A percentile compares a stretch with the other conserved stretches of the same genome.
phyloP scores from a whole-genome alignment of 176 grass and related monocot genomes.

The Tuctoria greenei region DNA sequence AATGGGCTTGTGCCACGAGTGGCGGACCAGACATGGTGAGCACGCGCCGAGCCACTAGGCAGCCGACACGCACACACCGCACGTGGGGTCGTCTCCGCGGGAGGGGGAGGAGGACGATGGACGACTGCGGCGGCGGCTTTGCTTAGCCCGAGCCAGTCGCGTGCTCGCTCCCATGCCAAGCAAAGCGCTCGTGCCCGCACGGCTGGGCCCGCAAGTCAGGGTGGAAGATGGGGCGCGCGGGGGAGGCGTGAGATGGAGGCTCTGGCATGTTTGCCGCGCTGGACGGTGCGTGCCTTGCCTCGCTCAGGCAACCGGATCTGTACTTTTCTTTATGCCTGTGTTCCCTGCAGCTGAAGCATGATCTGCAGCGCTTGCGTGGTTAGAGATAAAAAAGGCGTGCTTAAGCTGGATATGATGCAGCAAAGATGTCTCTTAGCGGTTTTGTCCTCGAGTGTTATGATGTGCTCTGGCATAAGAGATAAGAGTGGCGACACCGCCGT shows the following conservation, averaged over 20 bases:
- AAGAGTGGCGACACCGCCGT: neutral
- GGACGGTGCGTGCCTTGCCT: neutral
- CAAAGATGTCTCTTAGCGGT: neutral
- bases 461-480: neutral
- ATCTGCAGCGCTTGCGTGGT: conserved; percentile 10
- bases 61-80: conserved; percentile 14
- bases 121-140: neutral
- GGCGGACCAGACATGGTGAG: conserved; percentile 33
- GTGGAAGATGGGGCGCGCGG: fast-evolving
- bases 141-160: conserved; percentile 36
- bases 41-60: neutral
- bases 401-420: neutral
- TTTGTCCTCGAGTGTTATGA: neutral
- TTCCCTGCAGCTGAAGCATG: neutral
- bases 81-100: conserved; percentile 43
- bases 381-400: neutral
- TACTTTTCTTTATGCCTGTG: conserved; percentile 15
- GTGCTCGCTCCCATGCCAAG: conserved; percentile 32
- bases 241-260: neutral
- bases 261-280: conserved; percentile 6
- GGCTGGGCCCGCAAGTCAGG: neutral
- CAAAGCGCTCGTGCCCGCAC: conserved; percentile 18
- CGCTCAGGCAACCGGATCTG: conserved; percentile 38
- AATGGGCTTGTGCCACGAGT: conserved; percentile 16
- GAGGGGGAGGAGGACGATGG: neutral